Evolutionary conservation across 176 grass and related monocot species (phyloP), one percentile per base, ranked within the genome.

Genomic region (Avena atlantica): DNA sequence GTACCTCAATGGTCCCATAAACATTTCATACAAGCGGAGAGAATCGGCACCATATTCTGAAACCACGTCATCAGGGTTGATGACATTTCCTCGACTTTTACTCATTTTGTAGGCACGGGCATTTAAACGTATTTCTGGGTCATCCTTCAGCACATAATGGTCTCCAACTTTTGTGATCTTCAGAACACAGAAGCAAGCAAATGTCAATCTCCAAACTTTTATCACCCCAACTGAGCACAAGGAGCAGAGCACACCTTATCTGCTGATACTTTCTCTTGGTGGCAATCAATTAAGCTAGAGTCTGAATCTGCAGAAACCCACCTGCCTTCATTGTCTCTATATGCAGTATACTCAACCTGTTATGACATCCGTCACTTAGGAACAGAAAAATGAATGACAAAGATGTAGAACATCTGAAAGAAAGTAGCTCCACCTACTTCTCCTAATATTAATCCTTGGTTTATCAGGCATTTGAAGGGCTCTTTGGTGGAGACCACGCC

Each of bases 11-110:
- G 96, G 96, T 56, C 96, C 96, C 96, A 98, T 98, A 87, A 98
- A 98, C 96, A 98, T 98, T 93, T 98, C 96, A 55, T 98, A 98
- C 78, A 98, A 88, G 20, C 96, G 91, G 61, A 98, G 96, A 88
- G 93, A 98, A 94, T 98, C 96, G 8, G 96, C 93, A 44, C 93
- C 96, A 91, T 98, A 96, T 81, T 96, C 93, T 78, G 75, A 95
- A 89, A 98, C 92, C n/a, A 98, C 93, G 51, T 98, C 93, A 90
- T 98, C 96, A 44, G 96, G 96, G 74, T 98, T 98, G 62, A 98
- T 89, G 61, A 98, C 96, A 91, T 98, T 98, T 85, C 96, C 96
- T 91, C 96, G 80, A 88, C 96, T 95, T 86, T 98, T 98, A 92
- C 93, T 98, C 96, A 98, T 98, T 91, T 98, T 98, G 87, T 95